Conservation (phyloP, 2,329 filamentous ascomycete genomes). For the Sporothrix phasma region DNA sequence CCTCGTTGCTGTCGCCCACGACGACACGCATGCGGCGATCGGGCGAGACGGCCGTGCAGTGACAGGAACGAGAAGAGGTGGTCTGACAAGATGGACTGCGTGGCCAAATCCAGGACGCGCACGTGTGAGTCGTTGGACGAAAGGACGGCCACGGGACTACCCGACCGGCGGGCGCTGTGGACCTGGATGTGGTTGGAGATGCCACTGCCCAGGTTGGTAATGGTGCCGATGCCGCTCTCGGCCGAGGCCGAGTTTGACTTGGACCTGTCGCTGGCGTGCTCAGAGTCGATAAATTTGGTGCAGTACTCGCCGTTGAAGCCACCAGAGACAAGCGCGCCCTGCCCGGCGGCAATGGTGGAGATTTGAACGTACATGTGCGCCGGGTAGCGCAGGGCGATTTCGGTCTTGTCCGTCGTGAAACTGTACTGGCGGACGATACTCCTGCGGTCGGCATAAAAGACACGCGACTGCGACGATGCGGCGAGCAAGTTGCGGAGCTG, state of each 20-base stretch:
- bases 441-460: constrained; percentile 46
- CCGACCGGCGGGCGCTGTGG: constrained; percentile 42
- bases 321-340: constrained; percentile 49
- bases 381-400: constrained; percentile 35
- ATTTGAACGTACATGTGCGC: constrained; percentile 32
- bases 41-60: constrained; percentile 63
- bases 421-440: constrained; percentile 44
- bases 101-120: constrained; percentile 47
- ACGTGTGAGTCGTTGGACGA: constrained; percentile 53
- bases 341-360: constrained; percentile 42
- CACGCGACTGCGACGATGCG: constrained; percentile 43
- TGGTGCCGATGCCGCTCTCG: constrained; percentile 34
- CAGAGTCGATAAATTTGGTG: constrained; percentile 36
- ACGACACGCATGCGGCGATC: constrained; percentile 61
- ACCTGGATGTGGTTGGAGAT: constrained; percentile 59
- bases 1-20: constrained; percentile 58
- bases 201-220: constrained; percentile 43
- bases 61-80: constrained; percentile 48
- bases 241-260: constrained; percentile 27
- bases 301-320: constrained; percentile 48
- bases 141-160: constrained; percentile 46
- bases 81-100: constrained; percentile 47
- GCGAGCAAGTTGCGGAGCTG: constrained; percentile 55
- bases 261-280: constrained; percentile 17
- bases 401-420: constrained; percentile 37